Evolutionary conservation across 2,329 filamentous ascomycete species (phyloP).

Genomic region (Dothiorella sarmentorum): DNA sequence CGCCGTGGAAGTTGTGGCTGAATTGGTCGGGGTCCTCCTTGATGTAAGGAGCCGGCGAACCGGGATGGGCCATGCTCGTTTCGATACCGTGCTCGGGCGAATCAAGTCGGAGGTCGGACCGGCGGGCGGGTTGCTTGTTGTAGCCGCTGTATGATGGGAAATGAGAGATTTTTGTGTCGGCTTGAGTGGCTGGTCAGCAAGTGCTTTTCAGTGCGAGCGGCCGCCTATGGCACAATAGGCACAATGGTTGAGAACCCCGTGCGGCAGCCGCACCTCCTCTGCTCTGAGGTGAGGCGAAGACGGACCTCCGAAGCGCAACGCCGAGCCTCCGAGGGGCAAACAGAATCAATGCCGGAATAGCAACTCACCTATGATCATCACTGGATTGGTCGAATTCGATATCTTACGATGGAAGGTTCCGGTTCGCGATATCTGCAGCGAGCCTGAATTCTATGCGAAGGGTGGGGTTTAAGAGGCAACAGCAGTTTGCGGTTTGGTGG

Average conservation of each 20-base stretch:
- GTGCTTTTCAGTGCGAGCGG: constrained; percentile 4
- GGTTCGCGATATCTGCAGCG: constrained; percentile 1
- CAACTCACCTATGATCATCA: constrained; percentile 18
- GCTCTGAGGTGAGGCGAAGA: background rate
- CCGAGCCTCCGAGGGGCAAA: background rate
- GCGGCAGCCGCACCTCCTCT: constrained; percentile 7
- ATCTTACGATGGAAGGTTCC: constrained; percentile 8
- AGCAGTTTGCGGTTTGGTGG: constrained; percentile 16
- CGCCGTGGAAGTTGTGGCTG: constrained; percentile 48
- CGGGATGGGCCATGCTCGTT: constrained; percentile 52
- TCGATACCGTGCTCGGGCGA: constrained; percentile 42
- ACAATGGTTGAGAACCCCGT: background rate
- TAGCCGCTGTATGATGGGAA: constrained; percentile 41
- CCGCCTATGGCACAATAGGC: constrained; percentile 7
- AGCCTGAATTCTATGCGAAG: constrained; percentile 2
- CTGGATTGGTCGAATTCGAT: constrained; percentile 2
- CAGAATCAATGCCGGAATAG: background rate
- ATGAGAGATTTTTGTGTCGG: constrained; percentile 41
- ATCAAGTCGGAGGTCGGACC: constrained; percentile 38
- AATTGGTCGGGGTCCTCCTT: constrained; percentile 64
- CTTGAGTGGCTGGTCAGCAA: constrained; percentile 29
- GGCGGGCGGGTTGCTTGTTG: constrained; percentile 31
- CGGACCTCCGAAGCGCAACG: background rate
- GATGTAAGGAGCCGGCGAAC: constrained; percentile 59
- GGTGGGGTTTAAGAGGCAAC: constrained; percentile 8